Conservation (phyloP, 2,329 filamentous ascomycete genomes). For the Aspergillus carbonarius region DNA sequence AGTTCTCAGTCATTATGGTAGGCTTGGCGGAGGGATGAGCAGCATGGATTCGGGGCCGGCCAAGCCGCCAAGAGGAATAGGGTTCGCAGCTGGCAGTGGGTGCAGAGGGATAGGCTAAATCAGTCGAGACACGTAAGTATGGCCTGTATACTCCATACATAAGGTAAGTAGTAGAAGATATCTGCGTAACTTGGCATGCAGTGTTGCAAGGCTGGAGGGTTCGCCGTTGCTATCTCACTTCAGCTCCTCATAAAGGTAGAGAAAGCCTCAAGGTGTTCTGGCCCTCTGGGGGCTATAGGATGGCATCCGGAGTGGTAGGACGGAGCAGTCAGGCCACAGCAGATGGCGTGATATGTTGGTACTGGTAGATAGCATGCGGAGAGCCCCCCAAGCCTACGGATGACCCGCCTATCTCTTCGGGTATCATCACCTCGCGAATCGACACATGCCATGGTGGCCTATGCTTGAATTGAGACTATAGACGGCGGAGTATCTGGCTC, state of each 20-base stretch:
- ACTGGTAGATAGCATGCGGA: neutral
- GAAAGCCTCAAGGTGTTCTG: neutral
- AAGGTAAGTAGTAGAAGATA: neutral
- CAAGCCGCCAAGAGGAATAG: conserved; percentile 5
- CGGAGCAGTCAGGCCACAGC: neutral
- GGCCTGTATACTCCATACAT: neutral
- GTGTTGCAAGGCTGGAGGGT: neutral
- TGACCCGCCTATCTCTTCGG: neutral
- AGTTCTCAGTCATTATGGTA: neutral
- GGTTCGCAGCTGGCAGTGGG: neutral
- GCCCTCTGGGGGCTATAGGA: neutral
- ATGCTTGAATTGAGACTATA: too few relatives aligned
- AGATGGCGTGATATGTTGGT: neutral
- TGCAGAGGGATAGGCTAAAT: neutral
- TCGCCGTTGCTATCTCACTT: neutral
- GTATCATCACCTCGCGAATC: too few relatives aligned
- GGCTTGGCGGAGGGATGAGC: conserved; percentile 15
- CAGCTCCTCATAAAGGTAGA: neutral
- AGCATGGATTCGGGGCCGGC: conserved; percentile 4
- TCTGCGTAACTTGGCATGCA: neutral
- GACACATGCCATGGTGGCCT: too few relatives aligned
- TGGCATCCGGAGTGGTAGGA: neutral
- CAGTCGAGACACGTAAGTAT: neutral
- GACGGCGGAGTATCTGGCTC: too few relatives aligned
- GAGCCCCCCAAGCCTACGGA: neutral